Base-by-base conservation (phyloP, 106 monocot species). In the Allium cepa region DNA sequence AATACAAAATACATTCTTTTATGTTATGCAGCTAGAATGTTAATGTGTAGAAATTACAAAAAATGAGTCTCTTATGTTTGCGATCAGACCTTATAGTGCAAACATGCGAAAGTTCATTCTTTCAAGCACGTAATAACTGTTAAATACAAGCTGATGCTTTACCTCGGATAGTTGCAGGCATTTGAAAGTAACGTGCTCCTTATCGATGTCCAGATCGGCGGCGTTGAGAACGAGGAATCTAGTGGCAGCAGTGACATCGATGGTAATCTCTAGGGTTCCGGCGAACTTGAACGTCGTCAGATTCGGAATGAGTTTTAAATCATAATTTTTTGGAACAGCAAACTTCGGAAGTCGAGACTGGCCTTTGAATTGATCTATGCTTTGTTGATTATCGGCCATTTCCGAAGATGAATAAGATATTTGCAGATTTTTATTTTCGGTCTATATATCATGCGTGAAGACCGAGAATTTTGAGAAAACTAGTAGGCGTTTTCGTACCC, bases 211-310 rank as follows among this genome's bases (percentile, higher is more conserved):
- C 69, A 96, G 88, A 11, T 96, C 88, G 48, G 91, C 86, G 60
- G 96, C 81, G 28, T 96, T 96, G 77, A 96, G 92, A 45, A 96
- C 92, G 71, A 96, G 68, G 74, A 88, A 96, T 10, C 82, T 55
- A 26, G 96, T 92, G 50, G 60, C 68, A 13, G 57, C 67, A 69
- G 77, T 63, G 69, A 96, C 78, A 67, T 83, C 82, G 69, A 96
- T 36, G 56, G 78, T 16, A 83, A 95, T 72, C 47, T 68, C 22
- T 60, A 79, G 84, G 57, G 73, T 13, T 49, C 96, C 96, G 46
- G 86, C 46, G 82, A 96, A 96, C 27, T 53, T 75, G 82, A 91
- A 92, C 48, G 69, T 17, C 56, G 52, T 11, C 57, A 96, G 86
- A 58, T 96, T 86, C 63, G 88, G 88, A 18, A 49, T 81, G 73